phyloP scores from a whole-genome alignment of 106 monocot species.

The Acanthochlamys bracteata region DNA sequence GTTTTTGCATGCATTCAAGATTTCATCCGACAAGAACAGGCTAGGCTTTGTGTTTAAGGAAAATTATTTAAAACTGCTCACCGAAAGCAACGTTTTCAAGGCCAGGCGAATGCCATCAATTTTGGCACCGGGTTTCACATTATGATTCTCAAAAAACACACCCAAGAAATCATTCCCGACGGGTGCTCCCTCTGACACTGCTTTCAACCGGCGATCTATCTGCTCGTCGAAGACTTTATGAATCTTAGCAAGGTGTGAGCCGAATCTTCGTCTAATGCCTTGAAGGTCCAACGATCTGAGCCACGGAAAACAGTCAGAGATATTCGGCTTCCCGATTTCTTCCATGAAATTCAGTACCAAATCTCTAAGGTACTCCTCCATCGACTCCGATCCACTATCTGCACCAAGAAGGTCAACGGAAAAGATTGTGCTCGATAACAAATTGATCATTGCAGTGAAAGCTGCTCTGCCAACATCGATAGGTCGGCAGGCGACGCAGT shows the following conservation, averaged over 20 bases:
- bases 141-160: neutral
- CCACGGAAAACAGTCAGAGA: conserved; percentile 37
- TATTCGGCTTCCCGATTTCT: conserved; percentile 19
- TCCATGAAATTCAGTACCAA: conserved; percentile 18
- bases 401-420: conserved; percentile 20
- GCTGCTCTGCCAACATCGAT: conserved; percentile 22
- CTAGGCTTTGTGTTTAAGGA: no score
- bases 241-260: neutral
- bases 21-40: neutral
- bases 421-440: conserved; percentile 32
- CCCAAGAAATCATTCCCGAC: neutral
- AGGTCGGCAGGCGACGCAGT: neutral
- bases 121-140: neutral
- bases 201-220: neutral
- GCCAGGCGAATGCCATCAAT: neutral
- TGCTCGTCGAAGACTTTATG: conserved; percentile 3
- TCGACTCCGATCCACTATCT: neutral
- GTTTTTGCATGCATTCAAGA: no score
- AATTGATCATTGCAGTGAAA: conserved; percentile 20
- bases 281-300: conserved; percentile 16
- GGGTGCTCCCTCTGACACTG: neutral
- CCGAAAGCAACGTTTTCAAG: neutral
- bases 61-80: no score
- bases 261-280: conserved; percentile 9
- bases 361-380: no score